Base-by-base conservation (phyloP, 1,139 yeast species). In the Suhomyces panamericanus region DNA sequence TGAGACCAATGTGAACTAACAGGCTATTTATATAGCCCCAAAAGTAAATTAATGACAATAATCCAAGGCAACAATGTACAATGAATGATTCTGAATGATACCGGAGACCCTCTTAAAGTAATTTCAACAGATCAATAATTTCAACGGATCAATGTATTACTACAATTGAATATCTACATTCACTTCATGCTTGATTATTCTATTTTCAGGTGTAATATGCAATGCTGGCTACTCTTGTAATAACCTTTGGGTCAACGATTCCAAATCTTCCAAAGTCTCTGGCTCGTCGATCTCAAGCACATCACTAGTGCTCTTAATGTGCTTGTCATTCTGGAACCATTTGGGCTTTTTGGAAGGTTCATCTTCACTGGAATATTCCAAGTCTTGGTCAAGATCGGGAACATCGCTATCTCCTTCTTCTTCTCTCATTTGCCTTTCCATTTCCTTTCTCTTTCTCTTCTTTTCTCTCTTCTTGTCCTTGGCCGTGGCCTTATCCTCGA, bases 191-290 rank as follows among this genome's bases (percentile, higher is more conserved):
- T 26, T 12, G n/a, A 26, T 26, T 26, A 26, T 26, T 26, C 29
- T 26, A 26, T 26, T 3, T 26, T 12, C n/a, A 3, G 6, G 29
- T 4, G 29, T 26, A 36, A 9, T 13, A 35, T 35, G 13, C 8
- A 8, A 11, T 20, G 15, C 16, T 9, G 13, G 13, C 16, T 14
- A 35, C n/a, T 24, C 33, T 39, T 48, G 54, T 39, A 69, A 62
- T 58, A 93, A 80, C 63, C 78, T 80, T 38, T 87, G 78, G 2
- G 98, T 85, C 67, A 93, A 80, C 11, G 95, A 90, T 73, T 93
- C 99, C 66, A 93, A 77, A 60, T 93, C 98, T 63, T 89, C 97
- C 64, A 93, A 73, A 27, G 96, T 86, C 57, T 88, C 87, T 16
- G 97, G 97, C 59, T 85, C 88, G 53, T 87, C 95, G 42, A 87